A percentile compares a stretch with the other conserved stretches of the same genome.
Conservation (phyloP, 805 yeast genomes). For the Hanseniaspora pseudoguilliermondii region DNA sequence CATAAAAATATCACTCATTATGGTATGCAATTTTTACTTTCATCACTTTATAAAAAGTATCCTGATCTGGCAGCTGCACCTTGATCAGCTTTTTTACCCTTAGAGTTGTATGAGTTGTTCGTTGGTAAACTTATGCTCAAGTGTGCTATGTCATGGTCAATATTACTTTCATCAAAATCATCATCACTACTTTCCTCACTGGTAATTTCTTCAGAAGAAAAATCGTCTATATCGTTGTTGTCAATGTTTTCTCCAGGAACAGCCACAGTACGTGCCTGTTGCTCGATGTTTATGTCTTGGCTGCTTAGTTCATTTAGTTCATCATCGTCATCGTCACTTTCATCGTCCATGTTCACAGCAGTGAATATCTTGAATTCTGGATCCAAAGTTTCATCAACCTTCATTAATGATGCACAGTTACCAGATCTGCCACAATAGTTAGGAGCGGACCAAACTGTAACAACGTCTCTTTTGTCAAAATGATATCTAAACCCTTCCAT, state of each 20-base stretch:
- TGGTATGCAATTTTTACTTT: neutral
- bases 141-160: slow-evolving; percentile 9
- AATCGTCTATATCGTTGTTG: slow-evolving; percentile 1
- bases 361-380: slow-evolving; percentile 89
- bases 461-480: slow-evolving; percentile 90
- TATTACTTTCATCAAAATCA: slow-evolving; percentile 12
- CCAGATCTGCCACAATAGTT: slow-evolving; percentile 96
- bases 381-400: slow-evolving; percentile 70
- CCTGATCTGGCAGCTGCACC: slow-evolving; percentile 8
- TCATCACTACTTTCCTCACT: slow-evolving; percentile 12
- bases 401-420: slow-evolving; percentile 96
- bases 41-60: neutral
- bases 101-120: slow-evolving; percentile 5
- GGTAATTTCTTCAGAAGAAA: slow-evolving; percentile 8
- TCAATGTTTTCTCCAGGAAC: slow-evolving; percentile 3
- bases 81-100: neutral
- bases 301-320: slow-evolving; percentile 9
- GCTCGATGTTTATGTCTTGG: slow-evolving; percentile 8
- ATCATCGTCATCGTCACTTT: slow-evolving; percentile 16
- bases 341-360: slow-evolving; percentile 79
- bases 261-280: slow-evolving; percentile 10
- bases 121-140: neutral
- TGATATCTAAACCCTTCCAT: slow-evolving; percentile 98
- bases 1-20: neutral
- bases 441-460: slow-evolving; percentile 97